Evolutionary conservation across 129 eudicot genomes (phyloP), one percentile per base, ranked within the genome.

Genomic region (Tagetes erecta): DNA sequence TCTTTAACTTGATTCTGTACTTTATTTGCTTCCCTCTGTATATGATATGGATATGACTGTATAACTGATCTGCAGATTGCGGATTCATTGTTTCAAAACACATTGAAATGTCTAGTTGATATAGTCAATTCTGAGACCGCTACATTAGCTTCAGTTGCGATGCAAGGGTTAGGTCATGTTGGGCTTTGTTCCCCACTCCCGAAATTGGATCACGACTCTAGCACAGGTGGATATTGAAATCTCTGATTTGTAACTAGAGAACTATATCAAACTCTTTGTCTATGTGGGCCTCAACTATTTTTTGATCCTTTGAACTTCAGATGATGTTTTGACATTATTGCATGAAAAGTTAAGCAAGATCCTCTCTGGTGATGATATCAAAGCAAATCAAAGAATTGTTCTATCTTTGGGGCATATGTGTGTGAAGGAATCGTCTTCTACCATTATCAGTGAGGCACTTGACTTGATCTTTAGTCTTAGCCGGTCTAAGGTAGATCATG

Each of bases 131-230:
- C 79, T 12, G 96, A 93, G 78, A 86, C 79, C 45, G 74, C 95
- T 49, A 55, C 92, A 72, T 72, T 90, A 80, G 95, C 96, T 81
- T 93, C 98, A 30, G 86, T 85, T 72, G 98, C 92, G 67, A 87
- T 90, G 95, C 92, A 93, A 86, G 92, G 96, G 57, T 75, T 93
- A 68, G 98, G 98, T 77, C 92, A 93, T 82, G 75, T 93, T 87
- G 98, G 98, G 74, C 84, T 90, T 64, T 86, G 87, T 38, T 76
- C 79, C 65, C 77, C 87, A 51, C 73, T 93, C 63, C 96, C 95
- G 62, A 76, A 74, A 56, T 71, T 92, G 76, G 74, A 49, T 81
- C 47, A 73, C 65, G 95, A 86, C 38, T 84, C 92, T 45, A 66
- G 82, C 69, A 75, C 86, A 84, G 96, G 98, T 89, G 66, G 76